Conservation (phyloP, 805 yeast genomes). For the Metschnikowia sp. region DNA sequence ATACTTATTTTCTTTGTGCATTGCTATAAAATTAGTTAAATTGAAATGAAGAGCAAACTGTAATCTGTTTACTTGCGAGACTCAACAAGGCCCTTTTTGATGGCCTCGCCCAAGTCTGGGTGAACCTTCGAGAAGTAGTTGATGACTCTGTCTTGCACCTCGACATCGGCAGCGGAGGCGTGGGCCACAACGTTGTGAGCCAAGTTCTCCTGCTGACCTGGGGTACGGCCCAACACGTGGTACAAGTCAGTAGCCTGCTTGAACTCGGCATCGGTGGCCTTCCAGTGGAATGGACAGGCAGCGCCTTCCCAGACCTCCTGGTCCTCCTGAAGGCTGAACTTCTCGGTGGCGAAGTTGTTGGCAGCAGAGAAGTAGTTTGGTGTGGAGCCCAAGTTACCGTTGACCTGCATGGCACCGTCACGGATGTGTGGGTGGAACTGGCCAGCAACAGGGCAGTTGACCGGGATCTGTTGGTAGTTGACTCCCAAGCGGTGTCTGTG, state of each 20-base stretch:
- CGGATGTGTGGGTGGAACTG: conserved; percentile 62
- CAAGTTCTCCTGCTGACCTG: conserved; percentile 80
- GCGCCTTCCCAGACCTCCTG: conserved; percentile 83
- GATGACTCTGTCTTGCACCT: conserved; percentile 74
- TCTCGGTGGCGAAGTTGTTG: conserved; percentile 46
- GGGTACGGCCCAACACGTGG: conserved; percentile 70
- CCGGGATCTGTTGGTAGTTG: conserved; percentile 83
- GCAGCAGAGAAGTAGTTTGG: conserved; percentile 71
- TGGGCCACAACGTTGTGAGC: conserved; percentile 84
- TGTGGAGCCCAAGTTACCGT: conserved; percentile 66
- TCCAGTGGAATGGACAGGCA: conserved; percentile 87
- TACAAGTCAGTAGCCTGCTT: conserved; percentile 76
- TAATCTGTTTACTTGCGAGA: conserved; percentile 40
- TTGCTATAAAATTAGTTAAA: conserved; percentile 4
- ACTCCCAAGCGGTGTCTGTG: conserved; percentile 79
- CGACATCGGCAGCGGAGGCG: conserved; percentile 62
- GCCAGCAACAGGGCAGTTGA: conserved; percentile 67
- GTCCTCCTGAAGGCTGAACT: conserved; percentile 51
- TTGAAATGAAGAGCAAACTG: background rate
- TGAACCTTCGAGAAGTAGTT: conserved; percentile 74
- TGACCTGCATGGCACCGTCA: conserved; percentile 71
- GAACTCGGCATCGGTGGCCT: conserved; percentile 67
- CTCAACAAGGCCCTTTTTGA: conserved; percentile 60
- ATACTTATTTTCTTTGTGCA: background rate
- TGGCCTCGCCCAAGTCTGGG: conserved; percentile 60